phyloP scores from a whole-genome alignment of 2,329 filamentous ascomycete genomes.

The Xylariaceae sp. region DNA sequence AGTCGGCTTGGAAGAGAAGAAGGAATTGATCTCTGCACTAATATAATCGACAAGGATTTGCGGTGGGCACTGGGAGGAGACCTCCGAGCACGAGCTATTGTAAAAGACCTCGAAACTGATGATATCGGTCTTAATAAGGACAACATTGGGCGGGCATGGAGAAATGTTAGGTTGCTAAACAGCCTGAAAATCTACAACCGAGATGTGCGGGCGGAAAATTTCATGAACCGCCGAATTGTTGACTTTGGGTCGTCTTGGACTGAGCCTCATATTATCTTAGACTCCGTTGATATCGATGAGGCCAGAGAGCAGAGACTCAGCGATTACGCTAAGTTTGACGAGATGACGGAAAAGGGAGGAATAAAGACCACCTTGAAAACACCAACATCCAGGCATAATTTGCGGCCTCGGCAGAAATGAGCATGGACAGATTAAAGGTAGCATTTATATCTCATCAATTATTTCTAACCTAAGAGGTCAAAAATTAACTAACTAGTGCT shows the following conservation, averaged over 20 bases:
- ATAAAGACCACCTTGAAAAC: background rate
- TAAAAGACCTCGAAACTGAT: slow-evolving; percentile 1
- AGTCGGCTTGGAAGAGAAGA: background rate
- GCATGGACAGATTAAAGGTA: no score
- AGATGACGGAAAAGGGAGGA: background rate
- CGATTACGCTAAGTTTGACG: background rate
- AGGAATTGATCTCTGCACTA: background rate
- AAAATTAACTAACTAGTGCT: no score
- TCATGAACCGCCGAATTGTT: background rate
- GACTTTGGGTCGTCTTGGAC: background rate
- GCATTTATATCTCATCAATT: no score
- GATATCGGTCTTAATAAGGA: no score
- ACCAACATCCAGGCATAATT: background rate
- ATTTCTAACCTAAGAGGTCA: no score
- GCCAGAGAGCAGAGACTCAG: background rate
- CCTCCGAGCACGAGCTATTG: background rate
- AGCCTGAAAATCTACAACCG: background rate
- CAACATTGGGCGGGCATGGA: background rate
- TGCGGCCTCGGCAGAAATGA: background rate
- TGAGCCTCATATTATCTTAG: background rate
- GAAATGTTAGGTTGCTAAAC: background rate
- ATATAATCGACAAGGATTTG: background rate
- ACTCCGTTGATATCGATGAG: background rate
- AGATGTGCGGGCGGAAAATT: background rate
- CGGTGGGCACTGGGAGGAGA: background rate